A percentile compares a stretch with the other conserved stretches of the same genome.
These are phyloP conservation scores for Aureobasidium pullulans DNA, from an alignment of 2,329 filamentous ascomycete genomes.

Conservation along the genomic window DNA sequence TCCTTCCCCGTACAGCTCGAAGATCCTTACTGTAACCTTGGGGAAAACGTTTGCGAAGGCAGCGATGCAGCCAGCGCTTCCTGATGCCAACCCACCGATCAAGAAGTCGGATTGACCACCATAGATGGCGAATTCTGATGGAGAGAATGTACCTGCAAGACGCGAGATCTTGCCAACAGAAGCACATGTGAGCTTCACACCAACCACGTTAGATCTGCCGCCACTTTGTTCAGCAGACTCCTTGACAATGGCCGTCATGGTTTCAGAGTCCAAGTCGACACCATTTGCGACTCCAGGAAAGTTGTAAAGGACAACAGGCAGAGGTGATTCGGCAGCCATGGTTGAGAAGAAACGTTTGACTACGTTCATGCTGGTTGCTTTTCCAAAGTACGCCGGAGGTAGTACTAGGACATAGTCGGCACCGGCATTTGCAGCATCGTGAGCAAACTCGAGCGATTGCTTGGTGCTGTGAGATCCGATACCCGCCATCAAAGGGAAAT, in stretches of 20 bases:
- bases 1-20: constrained; percentile 52
- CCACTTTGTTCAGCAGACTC: constrained; percentile 21
- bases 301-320: constrained; percentile 65
- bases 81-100: constrained; percentile 40
- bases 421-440: constrained; percentile 34
- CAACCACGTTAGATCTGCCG: constrained; percentile 46
- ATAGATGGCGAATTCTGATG: constrained; percentile 54
- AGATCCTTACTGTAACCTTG: constrained; percentile 50
- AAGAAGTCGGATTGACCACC: constrained; percentile 64
- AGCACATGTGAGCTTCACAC: constrained; percentile 59
- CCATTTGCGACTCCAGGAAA: constrained; percentile 62
- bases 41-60: constrained; percentile 50
- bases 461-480: constrained; percentile 36
- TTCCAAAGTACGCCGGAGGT: constrained; percentile 39
- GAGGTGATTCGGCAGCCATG: constrained; percentile 50
- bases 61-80: constrained; percentile 43
- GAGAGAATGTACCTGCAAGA: constrained; percentile 44
- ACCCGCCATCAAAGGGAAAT: constrained; percentile 38
- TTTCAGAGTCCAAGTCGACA: constrained; percentile 59
- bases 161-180: constrained; percentile 54
- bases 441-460: constrained; percentile 36
- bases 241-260: constrained; percentile 47
- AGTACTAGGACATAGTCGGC: constrained; percentile 38
- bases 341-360: constrained; percentile 36
- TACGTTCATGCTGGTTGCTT: constrained; percentile 34